Evolutionary conservation across 2,329 filamentous ascomycete genomes (phyloP), one percentile per base, ranked within the genome.

Genomic region (Incumbomyces delicatus): DNA sequence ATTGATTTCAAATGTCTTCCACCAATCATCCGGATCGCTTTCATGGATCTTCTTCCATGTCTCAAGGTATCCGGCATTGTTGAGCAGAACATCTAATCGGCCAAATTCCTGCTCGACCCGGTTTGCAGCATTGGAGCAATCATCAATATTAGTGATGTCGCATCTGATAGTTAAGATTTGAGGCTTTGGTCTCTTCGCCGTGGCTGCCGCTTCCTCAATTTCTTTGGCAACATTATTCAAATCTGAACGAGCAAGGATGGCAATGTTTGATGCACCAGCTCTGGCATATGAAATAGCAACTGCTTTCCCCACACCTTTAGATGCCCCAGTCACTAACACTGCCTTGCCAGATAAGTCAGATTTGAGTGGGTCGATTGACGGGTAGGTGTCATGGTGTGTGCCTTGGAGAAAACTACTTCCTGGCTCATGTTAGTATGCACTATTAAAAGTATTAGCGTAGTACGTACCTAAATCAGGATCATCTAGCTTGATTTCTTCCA

Each of bases 211-310:
- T 1, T 55, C 49, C 4, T 55, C 54, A 12, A 76, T 57, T 0
- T 63, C 61, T 8, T 48, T 33, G 14, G 59, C 59, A 0, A 72
- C 57, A 0, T 63, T 60, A 4, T 62, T 55, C 4, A 76, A 62
- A n/a, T 62, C 55, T 2, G 71, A 74, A 17, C 78, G 72, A 0
- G 76, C 77, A 3, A 63, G 69, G 12, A 81, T 62, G 13, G 71
- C 72, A 46, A 83, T 76, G 38, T 53, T 59, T 8, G 65, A 64
- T 2, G 60, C 61, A 1, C 66, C 66, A 13, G 66, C 60, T 30
- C 47, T 46, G 4, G 58, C 60, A 37, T 55, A 60, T 8, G 57
- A 53, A 31, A 60, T 58, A 6, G 61, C 63, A 16, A 64, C 65
- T 29, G 60, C 59, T 39, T 52, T 57, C 5, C 66, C 65, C 11